These are phyloP conservation scores for Arthroderma sp. DNA, from an alignment of 2,329 filamentous ascomycete species.

Conservation along the genomic window DNA sequence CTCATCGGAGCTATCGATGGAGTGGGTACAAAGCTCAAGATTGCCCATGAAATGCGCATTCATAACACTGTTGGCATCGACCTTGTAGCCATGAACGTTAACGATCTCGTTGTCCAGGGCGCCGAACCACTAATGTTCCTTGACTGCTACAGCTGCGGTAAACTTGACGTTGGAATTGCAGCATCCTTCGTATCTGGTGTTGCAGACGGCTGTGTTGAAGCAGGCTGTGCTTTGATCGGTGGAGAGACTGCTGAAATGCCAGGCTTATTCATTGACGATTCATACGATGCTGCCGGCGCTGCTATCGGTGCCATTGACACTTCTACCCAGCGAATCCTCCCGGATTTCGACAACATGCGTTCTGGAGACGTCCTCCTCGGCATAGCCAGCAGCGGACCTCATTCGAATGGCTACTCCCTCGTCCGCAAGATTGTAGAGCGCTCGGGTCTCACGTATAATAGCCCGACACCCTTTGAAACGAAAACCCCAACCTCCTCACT, in stretches of 20 bases:
- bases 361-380: conserved; percentile 77
- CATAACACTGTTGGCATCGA: conserved; percentile 95
- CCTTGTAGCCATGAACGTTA: conserved; percentile 97
- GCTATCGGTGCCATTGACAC: conserved; percentile 68
- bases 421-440: conserved; percentile 75
- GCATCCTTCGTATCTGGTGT: conserved; percentile 85
- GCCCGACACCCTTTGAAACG: conserved; percentile 62
- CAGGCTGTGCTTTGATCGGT: conserved; percentile 83
- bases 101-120: conserved; percentile 91
- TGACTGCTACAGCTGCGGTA: conserved; percentile 93
- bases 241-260: conserved; percentile 99
- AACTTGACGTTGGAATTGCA: conserved; percentile 63
- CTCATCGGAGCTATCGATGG: conserved; percentile 93
- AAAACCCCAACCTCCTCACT: conserved; percentile 35
- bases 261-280: conserved; percentile 74
- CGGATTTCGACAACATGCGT: conserved; percentile 60
- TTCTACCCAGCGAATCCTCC: conserved; percentile 51
- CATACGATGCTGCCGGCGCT: conserved; percentile 86
- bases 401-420: conserved; percentile 97
- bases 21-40: conserved; percentile 92
- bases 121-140: conserved; percentile 93
- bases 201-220: conserved; percentile 69
- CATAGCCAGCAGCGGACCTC: conserved; percentile 70
- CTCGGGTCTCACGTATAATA: conserved; percentile 56
- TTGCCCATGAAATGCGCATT: conserved; percentile 78